Evolutionary conservation across 2,329 filamentous ascomycete genomes (phyloP), one percentile per base, ranked within the genome.

Genomic region (Myriosclerotinia curreyana): DNA sequence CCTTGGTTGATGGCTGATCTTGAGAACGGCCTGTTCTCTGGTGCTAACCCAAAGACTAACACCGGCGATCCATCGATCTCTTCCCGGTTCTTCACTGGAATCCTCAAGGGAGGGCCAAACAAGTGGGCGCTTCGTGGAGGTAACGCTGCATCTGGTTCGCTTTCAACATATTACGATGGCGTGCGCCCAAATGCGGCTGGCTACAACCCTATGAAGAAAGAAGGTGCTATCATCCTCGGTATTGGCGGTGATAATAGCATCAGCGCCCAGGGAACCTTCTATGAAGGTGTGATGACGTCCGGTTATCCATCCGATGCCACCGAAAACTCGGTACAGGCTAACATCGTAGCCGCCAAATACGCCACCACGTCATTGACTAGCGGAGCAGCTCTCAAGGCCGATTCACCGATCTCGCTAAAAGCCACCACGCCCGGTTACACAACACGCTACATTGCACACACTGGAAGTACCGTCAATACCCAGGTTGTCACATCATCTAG

Each of bases 1-100:
- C 86, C 86, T 0, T 89, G 86, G 86, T 72, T 89, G 69, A 88
- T 89, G 85, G 86, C 85, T 0, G 86, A 89, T 74, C 79, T 89
- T 0, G 86, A 89, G 72, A 87, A 89, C 66, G 83, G 84, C 4
- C 75, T 89, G 2, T 89, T 88, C 76, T 86, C 85, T 0, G 86
- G 85, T 17, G 12, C 60, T 0, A 79, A 72, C 65, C 34, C 78
- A 2, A 72, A 70, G 1, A 73, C 80, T 61, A 87, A 88, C 71
- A 56, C 79, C 1, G 79, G 64, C 1, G 79, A 86, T 68, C 83
- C 83, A 8, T 79, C 82, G 0, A 76, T 87, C 64, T 76, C 77
- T 1, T 75, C 76, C 65, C 81, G 85, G 0, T 89, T 89, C 72
- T 66, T 86, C 59, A 87, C 81, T 5, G 78, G 84, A 0, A 70